phyloP scores from a whole-genome alignment of 805 yeast species.

The Yarrowia sp. region DNA sequence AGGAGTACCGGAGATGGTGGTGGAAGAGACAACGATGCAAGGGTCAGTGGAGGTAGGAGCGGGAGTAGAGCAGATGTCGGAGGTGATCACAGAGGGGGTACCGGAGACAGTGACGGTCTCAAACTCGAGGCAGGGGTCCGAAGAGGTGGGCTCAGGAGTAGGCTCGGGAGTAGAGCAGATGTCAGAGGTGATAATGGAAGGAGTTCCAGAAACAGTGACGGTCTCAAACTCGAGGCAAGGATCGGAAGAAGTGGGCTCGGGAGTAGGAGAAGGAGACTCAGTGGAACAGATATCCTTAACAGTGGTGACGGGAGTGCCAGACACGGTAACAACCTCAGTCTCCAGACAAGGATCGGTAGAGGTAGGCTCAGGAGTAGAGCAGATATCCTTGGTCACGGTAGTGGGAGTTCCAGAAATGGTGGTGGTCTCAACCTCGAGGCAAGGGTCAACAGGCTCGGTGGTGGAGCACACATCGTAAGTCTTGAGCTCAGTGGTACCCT shows the following conservation, averaged over 20 bases:
- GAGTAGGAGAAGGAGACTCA: no score
- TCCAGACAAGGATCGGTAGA: neutral
- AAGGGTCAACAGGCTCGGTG: neutral
- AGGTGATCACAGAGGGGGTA: neutral
- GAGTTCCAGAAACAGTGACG: neutral
- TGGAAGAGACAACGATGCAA: neutral
- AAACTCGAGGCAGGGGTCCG: neutral
- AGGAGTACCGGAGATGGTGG: neutral
- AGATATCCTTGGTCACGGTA: neutral
- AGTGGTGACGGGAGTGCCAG: neutral
- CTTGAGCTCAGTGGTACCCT: neutral
- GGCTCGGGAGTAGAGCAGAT: neutral
- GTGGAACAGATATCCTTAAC: no score
- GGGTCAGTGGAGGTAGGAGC: neutral
- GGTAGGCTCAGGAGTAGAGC: neutral
- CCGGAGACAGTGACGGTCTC: neutral
- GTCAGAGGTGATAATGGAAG: neutral
- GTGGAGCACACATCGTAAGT: neutral
- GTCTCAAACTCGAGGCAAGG: neutral
- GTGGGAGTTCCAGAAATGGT: neutral
- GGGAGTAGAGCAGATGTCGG: neutral
- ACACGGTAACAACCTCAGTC: neutral
- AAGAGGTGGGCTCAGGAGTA: neutral
- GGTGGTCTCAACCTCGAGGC: neutral
- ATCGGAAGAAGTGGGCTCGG: neutral